A percentile compares a stretch with the other conserved stretches of the same genome.
Evolutionary conservation across 768 basidiomycete genomes (phyloP).

Genomic region (Mycena venus): DNA sequence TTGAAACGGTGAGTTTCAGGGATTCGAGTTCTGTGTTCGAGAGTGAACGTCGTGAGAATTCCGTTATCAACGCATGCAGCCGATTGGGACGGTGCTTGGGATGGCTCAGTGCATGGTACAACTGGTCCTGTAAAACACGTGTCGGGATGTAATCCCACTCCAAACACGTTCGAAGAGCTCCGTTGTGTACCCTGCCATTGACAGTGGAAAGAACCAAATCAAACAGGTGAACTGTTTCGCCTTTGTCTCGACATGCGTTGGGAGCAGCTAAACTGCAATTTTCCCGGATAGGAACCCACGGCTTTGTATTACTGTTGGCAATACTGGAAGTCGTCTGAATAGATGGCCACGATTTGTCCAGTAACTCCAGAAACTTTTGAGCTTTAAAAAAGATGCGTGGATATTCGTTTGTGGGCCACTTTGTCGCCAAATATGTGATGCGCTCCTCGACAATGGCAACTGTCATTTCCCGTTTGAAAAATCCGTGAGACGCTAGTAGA

Average conservation of each 20-base stretch:
- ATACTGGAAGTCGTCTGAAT: neutral
- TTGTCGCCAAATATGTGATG: constrained; percentile 7
- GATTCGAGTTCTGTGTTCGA: constrained; percentile 5
- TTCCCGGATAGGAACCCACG: constrained; percentile 24
- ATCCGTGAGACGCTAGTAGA: constrained; percentile 3
- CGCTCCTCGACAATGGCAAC: constrained; percentile 24
- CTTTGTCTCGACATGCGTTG: constrained; percentile 9
- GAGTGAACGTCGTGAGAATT: constrained; percentile 19
- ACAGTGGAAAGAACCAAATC: constrained; percentile 24
- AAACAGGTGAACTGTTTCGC: constrained; percentile 9
- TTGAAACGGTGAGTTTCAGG: constrained; percentile 5
- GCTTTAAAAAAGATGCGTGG: constrained; percentile 21
- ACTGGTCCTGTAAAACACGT: constrained; percentile 13
- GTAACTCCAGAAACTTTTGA: constrained; percentile 12
- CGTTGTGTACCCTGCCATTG: neutral
- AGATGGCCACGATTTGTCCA: constrained; percentile 18
- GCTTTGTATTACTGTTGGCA: neutral
- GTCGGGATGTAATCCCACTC: constrained; percentile 25
- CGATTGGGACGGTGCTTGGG: neutral
- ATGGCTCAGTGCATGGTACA: constrained; percentile 9
- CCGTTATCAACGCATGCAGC: constrained; percentile 19
- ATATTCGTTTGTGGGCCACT: neutral
- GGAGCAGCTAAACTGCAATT: constrained; percentile 6
- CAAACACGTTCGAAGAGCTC: constrained; percentile 9
- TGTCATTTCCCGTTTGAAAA: constrained; percentile 10